phyloP scores from a whole-genome alignment of 257 asterid species.

The Henckelia pumila region DNA sequence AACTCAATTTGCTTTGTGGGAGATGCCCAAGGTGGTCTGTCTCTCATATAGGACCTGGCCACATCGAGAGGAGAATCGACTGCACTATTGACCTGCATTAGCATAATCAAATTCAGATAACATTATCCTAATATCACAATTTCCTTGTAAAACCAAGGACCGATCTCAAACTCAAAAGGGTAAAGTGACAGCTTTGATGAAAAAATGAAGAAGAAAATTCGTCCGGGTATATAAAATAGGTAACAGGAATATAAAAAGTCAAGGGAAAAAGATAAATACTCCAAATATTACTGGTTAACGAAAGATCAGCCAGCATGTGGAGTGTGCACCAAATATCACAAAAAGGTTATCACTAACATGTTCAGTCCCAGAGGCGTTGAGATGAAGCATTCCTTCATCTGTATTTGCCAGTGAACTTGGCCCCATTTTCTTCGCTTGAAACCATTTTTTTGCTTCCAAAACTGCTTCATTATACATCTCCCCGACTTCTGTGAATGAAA shows the following conservation, averaged over 20 bases:
- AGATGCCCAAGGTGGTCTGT: slow-evolving; percentile 76
- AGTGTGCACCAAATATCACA: slow-evolving; percentile 10
- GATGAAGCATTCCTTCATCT: slow-evolving; percentile 34
- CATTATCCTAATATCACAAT: slow-evolving; percentile 24
- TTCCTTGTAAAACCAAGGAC: slow-evolving; percentile 19
- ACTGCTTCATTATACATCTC: slow-evolving; percentile 51
- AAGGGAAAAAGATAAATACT: background rate
- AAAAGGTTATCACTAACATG: slow-evolving; percentile 37
- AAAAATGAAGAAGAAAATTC: slow-evolving; percentile 6
- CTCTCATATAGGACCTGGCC: slow-evolving; percentile 74
- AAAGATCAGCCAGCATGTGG: background rate
- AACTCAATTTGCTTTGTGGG: slow-evolving; percentile 45
- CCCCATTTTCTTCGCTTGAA: slow-evolving; percentile 63
- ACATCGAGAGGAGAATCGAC: slow-evolving; percentile 72
- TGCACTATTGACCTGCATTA: slow-evolving; percentile 48
- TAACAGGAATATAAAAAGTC: background rate
- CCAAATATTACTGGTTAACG: slow-evolving; percentile 12
- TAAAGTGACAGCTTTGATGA: slow-evolving; percentile 2
- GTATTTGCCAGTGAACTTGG: slow-evolving; percentile 41
- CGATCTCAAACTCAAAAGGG: slow-evolving; percentile 4
- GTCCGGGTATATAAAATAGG: slow-evolving; percentile 7
- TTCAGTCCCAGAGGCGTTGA: slow-evolving; percentile 30
- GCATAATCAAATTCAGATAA: slow-evolving; percentile 16
- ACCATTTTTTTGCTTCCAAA: slow-evolving; percentile 73
- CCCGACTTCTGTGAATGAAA: slow-evolving; percentile 42